A percentile compares a stretch with the other conserved stretches of the same genome.
These are phyloP conservation scores for Eutrema yunnanense DNA, from an alignment of 345 rosid species.

Conservation along the genomic window DNA sequence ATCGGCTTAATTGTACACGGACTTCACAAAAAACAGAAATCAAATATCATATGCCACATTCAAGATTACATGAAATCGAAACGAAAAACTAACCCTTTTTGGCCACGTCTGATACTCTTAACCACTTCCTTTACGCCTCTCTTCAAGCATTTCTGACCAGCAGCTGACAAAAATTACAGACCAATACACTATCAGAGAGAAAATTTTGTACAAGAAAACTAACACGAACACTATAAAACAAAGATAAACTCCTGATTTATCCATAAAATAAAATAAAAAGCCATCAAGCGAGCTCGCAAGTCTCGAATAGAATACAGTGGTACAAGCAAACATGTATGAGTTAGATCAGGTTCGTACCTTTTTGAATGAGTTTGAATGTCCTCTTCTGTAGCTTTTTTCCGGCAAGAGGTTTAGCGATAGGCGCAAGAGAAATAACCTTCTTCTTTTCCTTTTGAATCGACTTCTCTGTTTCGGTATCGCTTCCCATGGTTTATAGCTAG, in stretches of 20 bases:
- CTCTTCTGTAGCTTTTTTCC: slow-evolving; percentile 85
- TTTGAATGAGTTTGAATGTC: slow-evolving; percentile 83
- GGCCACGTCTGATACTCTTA: slow-evolving; percentile 79
- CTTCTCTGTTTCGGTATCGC: slow-evolving; percentile 73
- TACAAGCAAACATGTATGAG: background rate
- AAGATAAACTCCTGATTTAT: background rate
- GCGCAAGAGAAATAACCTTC: slow-evolving; percentile 62
- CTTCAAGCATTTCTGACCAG: slow-evolving; percentile 88
- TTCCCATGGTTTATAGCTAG: slow-evolving; percentile 47
- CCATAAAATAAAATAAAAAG: background rate
- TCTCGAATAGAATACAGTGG: background rate
- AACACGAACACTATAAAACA: background rate
- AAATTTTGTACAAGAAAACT: background rate
- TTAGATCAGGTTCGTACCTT: slow-evolving; percentile 38
- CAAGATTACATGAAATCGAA: background rate
- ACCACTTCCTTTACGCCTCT: slow-evolving; percentile 99
- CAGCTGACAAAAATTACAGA: slow-evolving; percentile 39
- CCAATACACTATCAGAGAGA: background rate
- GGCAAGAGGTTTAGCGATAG: slow-evolving; percentile 88
- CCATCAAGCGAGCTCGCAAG: background rate
- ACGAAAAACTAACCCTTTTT: slow-evolving; percentile 61
- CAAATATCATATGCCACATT: background rate
- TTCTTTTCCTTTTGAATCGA: slow-evolving; percentile 48
- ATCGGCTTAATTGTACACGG: slow-evolving; percentile 42
- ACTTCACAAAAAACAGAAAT: background rate